Conservation (phyloP, 208 protist species). For the Trypanosoma scelopori region DNA sequence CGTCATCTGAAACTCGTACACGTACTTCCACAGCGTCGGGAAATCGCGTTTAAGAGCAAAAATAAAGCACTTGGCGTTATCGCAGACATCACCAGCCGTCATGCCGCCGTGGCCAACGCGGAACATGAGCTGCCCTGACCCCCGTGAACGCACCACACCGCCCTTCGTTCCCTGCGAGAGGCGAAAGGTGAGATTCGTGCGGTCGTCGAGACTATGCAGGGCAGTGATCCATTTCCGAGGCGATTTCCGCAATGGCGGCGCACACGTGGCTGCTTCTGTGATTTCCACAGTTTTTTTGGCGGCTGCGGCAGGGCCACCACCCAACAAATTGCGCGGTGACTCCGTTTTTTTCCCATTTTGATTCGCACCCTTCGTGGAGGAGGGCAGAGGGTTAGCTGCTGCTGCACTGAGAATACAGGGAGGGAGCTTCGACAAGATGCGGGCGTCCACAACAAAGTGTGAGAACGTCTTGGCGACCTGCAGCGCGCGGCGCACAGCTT, state of each 20-base stretch:
- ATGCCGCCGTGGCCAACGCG: slow-evolving; percentile 85
- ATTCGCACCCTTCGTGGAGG: slow-evolving; percentile 1
- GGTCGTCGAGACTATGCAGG: slow-evolving; percentile 59
- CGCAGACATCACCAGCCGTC: slow-evolving; percentile 81
- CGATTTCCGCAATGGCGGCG: not conserved
- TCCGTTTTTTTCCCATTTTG: not conserved
- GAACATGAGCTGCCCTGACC: slow-evolving; percentile 55
- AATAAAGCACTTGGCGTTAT: slow-evolving; percentile 83
- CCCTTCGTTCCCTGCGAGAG: slow-evolving; percentile 64
- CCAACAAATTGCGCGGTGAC: not conserved
- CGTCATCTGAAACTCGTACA: slow-evolving; percentile 79
- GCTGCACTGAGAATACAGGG: slow-evolving; percentile 35
- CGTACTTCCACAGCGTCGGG: slow-evolving; percentile 76
- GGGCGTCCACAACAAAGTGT: slow-evolving; percentile 76
- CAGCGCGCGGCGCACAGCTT: slow-evolving; percentile 51
- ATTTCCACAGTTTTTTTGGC: not conserved
- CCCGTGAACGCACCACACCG: slow-evolving; percentile 33
- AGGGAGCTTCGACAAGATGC: slow-evolving; percentile 71
- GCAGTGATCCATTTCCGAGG: slow-evolving; percentile 48
- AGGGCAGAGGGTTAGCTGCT: slow-evolving; percentile 18
- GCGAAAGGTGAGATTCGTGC: slow-evolving; percentile 51
- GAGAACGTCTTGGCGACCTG: slow-evolving; percentile 77
- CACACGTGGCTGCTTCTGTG: not conserved
- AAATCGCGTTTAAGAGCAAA: slow-evolving; percentile 73
- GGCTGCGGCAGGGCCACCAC: slow-evolving; percentile 2